Evolutionary conservation across 441 rosid species (phyloP), one percentile per base, ranked within the genome.

Genomic region (Kokia cookei): DNA sequence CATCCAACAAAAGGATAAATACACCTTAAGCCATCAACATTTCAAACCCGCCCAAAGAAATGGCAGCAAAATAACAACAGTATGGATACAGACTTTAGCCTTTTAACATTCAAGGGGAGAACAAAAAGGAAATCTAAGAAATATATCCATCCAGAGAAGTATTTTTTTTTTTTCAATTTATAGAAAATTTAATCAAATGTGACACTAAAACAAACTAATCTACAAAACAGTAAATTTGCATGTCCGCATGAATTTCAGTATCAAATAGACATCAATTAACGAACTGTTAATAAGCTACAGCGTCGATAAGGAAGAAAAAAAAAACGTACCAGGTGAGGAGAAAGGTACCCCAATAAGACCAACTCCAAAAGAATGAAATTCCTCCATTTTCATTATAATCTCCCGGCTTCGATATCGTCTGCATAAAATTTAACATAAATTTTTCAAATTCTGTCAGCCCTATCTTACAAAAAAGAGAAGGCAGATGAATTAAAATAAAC

Each of bases 311-410:
- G 35, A 22, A 65, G 22, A 19, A 22, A 15, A 14, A 10, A 8
- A 15, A 27, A 45, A 26, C 89, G 58, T 88, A 96, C 99, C 99
- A 96, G 79, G 99, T 93, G 51, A 92, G 99, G n/a, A 93, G 85
- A 84, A 93, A 93, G 17, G 97, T 89, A 81, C 97, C 92, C 99
- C 99, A 96, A 80, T 96, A 96, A n/a, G 97, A 91, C 96, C 95
- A 96, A 85, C 93, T 90, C 99, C 99, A 96, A 73, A 93, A 86
- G 88, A 96, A 90, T 50, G 98, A 91, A 75, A 96, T 88, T 66
- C 87, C 97, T 7, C 87, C 90, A 65, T 87, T 84, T 51, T 87
- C 85, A 61, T 85, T 86, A 77, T 81, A 81, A 82, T 84, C 62
- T 68, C 82, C 84, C 45, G 86, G 83, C 48, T 78, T 64, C 12